Percentiles rank a stretch among this genome's conserved stretches.
Conservation (phyloP, 768 basidiomycete genomes). For the Suillus tomentosus region DNA sequence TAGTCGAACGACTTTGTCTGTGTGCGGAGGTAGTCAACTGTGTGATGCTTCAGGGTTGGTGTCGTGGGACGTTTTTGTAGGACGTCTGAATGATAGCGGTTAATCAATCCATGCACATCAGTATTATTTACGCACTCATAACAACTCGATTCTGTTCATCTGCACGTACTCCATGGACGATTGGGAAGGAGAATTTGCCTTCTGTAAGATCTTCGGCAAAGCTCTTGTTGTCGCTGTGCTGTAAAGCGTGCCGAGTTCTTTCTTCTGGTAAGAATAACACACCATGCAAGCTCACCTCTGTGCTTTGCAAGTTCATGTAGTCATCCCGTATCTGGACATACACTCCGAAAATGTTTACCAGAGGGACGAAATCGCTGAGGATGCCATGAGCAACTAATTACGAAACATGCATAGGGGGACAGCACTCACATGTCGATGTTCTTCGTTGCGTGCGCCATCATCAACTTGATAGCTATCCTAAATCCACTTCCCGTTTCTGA, state of each 20-base stretch:
- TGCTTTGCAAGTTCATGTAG: slow-evolving; percentile 91
- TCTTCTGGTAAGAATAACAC: not conserved
- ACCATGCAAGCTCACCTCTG: slow-evolving; percentile 54
- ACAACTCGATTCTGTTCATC: slow-evolving; percentile 78
- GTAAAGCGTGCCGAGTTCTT: no score
- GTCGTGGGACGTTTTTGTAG: slow-evolving; percentile 90
- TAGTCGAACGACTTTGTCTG: slow-evolving; percentile 86
- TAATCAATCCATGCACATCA: not conserved
- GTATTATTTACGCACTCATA: slow-evolving; percentile 58
- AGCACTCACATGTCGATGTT: slow-evolving; percentile 56
- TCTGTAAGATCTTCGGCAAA: slow-evolving; percentile 79
- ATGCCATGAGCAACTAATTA: not conserved
- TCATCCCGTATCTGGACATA: slow-evolving; percentile 98
- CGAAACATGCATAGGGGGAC: not conserved
- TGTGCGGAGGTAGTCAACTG: slow-evolving; percentile 75
- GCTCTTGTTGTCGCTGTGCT: slow-evolving; percentile 68
- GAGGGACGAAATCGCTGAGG: slow-evolving; percentile 81
- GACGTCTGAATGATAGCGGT: slow-evolving; percentile 57
- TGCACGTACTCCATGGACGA: slow-evolving; percentile 79
- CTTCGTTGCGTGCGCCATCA: slow-evolving; percentile 86
- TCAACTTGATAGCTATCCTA: slow-evolving; percentile 88
- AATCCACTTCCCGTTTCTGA: slow-evolving; percentile 94
- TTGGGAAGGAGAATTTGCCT: slow-evolving; percentile 80
- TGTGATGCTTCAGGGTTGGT: slow-evolving; percentile 78
- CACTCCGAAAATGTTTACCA: slow-evolving; percentile 93